These are phyloP conservation scores for Hanseniaspora pseudoguilliermondii DNA, from an alignment of 805 yeast species.

Conservation along the genomic window DNA sequence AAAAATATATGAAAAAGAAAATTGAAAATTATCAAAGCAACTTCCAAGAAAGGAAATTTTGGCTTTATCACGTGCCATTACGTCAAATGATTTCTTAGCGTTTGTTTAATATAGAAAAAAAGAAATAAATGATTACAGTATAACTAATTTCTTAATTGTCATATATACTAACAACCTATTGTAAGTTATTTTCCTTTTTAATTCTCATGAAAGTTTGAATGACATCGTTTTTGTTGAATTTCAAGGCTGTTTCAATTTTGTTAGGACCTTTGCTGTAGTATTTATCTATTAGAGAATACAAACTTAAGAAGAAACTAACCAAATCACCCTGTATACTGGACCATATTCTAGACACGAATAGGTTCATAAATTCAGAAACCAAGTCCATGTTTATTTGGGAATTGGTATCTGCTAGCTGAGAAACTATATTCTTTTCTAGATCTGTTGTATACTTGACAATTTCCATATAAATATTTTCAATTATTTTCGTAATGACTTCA, in stretches of 20 bases:
- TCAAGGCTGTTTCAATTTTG: conserved; percentile 28
- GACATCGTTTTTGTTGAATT: conserved; percentile 43
- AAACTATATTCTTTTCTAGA: conserved; percentile 17
- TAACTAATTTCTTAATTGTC: not conserved
- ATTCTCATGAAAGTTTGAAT: conserved; percentile 36
- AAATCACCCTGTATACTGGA: conserved; percentile 53
- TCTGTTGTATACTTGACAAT: conserved; percentile 42
- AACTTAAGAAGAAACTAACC: conserved; percentile 39
- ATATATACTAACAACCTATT: not conserved
- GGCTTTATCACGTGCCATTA: not conserved
- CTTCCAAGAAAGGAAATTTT: not conserved
- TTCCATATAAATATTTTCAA: conserved; percentile 42
- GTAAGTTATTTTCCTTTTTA: conserved; percentile 14
- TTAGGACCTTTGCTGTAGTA: conserved; percentile 35
- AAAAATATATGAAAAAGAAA: not conserved
- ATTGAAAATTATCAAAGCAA: not conserved
- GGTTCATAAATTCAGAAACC: conserved; percentile 36
- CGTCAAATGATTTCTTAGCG: not conserved
- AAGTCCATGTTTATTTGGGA: conserved; percentile 1
- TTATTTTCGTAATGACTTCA: conserved; percentile 43
- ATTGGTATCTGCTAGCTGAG: conserved; percentile 14
- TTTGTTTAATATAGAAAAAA: not conserved
- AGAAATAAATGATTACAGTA: not conserved
- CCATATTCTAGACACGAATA: conserved; percentile 54
- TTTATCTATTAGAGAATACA: conserved; percentile 43